These are phyloP conservation scores for Lactarius hatsudake DNA, from an alignment of 768 basidiomycete species.

Conservation along the genomic window DNA sequence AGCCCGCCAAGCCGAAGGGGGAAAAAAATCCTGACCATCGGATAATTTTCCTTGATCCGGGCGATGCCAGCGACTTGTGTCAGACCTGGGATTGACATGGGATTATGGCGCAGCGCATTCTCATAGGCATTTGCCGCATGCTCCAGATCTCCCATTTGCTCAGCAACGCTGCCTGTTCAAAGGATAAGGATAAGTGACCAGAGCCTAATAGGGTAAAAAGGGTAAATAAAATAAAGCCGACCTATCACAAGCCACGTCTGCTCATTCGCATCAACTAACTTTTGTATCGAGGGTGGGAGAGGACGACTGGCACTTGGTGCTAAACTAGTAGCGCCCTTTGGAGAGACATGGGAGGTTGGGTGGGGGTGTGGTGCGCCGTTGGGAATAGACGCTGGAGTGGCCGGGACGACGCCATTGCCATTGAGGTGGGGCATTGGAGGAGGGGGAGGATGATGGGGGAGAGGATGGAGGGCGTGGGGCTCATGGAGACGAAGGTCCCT, in stretches of 20 bases:
- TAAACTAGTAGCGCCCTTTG: conserved; percentile 29
- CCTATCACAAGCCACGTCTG: conserved; percentile 95
- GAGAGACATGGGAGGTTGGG: conserved; percentile 41
- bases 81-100: conserved; percentile 83
- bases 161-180: conserved; percentile 83
- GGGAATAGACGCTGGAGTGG: conserved; percentile 41
- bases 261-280: conserved; percentile 84
- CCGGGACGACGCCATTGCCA: conserved; percentile 46
- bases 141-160: conserved; percentile 93
- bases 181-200: conserved; percentile 24
- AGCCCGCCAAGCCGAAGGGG: conserved; percentile 15
- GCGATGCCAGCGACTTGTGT: conserved; percentile 95
- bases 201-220: conserved; percentile 18
- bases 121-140: conserved; percentile 93
- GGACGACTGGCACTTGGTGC: conserved; percentile 27
- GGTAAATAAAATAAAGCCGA: conserved; percentile 35
- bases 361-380: conserved; percentile 44
- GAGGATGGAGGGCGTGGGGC: conserved; percentile 45
- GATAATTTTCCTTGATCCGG: conserved; percentile 96
- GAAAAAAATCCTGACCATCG: conserved; percentile 61
- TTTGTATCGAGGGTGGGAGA: conserved; percentile 55
- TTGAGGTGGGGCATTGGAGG: conserved; percentile 51
- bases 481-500: conserved; percentile 67
- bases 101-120: conserved; percentile 92
- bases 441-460: conserved; percentile 41